Conservation (phyloP, 179 eudicot genomes). For the Spinacia oleracea region DNA sequence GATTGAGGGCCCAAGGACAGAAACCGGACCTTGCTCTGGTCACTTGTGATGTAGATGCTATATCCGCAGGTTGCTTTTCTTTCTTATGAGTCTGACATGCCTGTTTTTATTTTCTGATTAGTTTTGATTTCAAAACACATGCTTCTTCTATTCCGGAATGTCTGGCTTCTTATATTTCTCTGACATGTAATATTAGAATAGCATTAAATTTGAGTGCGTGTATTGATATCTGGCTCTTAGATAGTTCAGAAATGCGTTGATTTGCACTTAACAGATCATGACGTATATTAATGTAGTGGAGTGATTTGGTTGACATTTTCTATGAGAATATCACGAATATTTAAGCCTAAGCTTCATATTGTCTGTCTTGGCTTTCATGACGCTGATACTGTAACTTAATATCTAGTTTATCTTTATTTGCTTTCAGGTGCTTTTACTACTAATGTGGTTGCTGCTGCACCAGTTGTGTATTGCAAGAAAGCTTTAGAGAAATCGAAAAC, state of each 20-base stretch:
- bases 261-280: neutral
- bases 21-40: slow-evolving; percentile 97
- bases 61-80: slow-evolving; percentile 68
- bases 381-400: neutral
- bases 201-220: neutral
- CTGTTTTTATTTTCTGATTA: neutral
- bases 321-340: neutral
- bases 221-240: slow-evolving; percentile 1
- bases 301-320: neutral
- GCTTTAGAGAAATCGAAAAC: slow-evolving; percentile 55
- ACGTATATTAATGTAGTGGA: neutral
- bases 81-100: neutral
- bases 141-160: neutral
- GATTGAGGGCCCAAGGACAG: slow-evolving; percentile 83
- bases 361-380: slow-evolving; percentile 1
- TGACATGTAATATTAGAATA: neutral
- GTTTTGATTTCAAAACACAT: neutral
- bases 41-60: slow-evolving; percentile 87
- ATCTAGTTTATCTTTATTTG: neutral
- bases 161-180: neutral
- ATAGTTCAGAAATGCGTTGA: neutral
- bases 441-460: slow-evolving; percentile 97
- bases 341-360: neutral
- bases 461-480: slow-evolving; percentile 82
- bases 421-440: slow-evolving; percentile 83